phyloP scores from a whole-genome alignment of 148 eudicot species.

The Amaranthus hypochondriacus region DNA sequence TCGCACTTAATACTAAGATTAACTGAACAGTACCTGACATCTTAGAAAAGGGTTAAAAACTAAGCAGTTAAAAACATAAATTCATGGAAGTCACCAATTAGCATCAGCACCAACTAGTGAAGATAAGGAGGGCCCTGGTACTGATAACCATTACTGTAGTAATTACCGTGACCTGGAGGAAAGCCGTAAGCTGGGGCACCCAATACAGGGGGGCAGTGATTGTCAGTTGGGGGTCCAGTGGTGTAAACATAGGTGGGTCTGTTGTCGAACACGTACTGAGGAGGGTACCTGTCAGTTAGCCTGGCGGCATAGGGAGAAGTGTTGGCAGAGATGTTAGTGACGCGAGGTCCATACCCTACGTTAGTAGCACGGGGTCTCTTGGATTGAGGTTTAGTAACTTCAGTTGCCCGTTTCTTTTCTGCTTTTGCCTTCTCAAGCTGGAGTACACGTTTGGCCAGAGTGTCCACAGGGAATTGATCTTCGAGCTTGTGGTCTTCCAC shows the following conservation, averaged over 20 bases:
- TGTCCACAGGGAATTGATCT: constrained; percentile 58
- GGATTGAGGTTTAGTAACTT: constrained; percentile 86
- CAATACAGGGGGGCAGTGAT: constrained; percentile 48
- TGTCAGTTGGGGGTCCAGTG: constrained; percentile 45
- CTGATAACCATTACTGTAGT: constrained; percentile 78
- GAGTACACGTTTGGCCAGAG: constrained; percentile 63
- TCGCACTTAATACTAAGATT: constrained; percentile 38
- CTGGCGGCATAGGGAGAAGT: constrained; percentile 55
- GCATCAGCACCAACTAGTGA: constrained; percentile 69
- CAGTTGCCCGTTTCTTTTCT: constrained; percentile 82
- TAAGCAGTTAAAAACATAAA: constrained; percentile 56
- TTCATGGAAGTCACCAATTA: constrained; percentile 37
- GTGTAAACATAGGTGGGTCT: constrained; percentile 60
- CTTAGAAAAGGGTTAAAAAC: constrained; percentile 62
- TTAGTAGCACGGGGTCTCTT: constrained; percentile 90
- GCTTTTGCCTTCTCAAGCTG: constrained; percentile 95
- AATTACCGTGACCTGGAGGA: constrained; percentile 72
- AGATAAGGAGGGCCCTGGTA: constrained; percentile 82
- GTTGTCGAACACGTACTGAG: constrained; percentile 76
- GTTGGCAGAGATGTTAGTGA: constrained; percentile 48
- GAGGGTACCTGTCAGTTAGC: constrained; percentile 62
- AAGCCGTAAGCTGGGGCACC: constrained; percentile 55
- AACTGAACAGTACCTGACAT: constrained; percentile 45
- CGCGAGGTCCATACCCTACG: constrained; percentile 52
- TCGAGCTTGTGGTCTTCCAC: constrained; percentile 95